Conservation (phyloP, 116 monocot species). For the Zostera marina region DNA sequence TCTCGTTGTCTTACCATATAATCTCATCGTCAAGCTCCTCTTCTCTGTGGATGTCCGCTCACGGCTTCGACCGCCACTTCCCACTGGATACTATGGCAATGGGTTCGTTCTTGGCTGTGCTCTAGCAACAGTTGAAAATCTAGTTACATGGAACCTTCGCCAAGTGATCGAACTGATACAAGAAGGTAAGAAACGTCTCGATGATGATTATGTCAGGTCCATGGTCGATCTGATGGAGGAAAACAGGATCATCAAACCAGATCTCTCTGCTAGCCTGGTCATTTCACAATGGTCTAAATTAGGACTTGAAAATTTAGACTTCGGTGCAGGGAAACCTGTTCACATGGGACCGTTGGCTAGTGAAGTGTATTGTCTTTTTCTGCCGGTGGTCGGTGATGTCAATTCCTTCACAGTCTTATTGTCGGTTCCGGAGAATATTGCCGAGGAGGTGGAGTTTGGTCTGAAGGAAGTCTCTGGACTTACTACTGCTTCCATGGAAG, state of each 20-base stretch:
- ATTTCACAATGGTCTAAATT: conserved; percentile 81
- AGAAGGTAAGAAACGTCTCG: conserved; percentile 44
- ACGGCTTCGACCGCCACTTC: conserved; percentile 35
- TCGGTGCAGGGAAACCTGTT: conserved; percentile 49
- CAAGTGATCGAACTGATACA: conserved; percentile 38
- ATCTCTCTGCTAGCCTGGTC: conserved; percentile 58
- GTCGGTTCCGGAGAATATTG: conserved; percentile 53
- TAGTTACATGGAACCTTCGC: conserved; percentile 18
- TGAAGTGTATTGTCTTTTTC: conserved; percentile 81
- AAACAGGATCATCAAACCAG: conserved; percentile 33
- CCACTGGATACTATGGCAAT: conserved; percentile 68
- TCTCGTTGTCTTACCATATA: conserved; percentile 26
- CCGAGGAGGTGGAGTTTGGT: conserved; percentile 32
- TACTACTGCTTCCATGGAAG: neutral
- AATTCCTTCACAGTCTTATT: conserved; percentile 56
- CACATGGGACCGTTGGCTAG: conserved; percentile 75
- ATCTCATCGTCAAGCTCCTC: conserved; percentile 53
- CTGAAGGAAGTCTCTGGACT: conserved; percentile 11
- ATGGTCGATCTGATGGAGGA: conserved; percentile 53
- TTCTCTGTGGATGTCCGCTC: conserved; percentile 57
- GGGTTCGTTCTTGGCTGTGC: conserved; percentile 83
- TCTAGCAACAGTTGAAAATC: conserved; percentile 21
- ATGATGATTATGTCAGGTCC: conserved; percentile 39
- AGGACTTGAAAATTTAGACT: conserved; percentile 75
- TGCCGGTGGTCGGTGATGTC: conserved; percentile 65